Evolutionary conservation across 2,329 filamentous ascomycete genomes (phyloP).

Genomic region (Dissoconium aciculare): DNA sequence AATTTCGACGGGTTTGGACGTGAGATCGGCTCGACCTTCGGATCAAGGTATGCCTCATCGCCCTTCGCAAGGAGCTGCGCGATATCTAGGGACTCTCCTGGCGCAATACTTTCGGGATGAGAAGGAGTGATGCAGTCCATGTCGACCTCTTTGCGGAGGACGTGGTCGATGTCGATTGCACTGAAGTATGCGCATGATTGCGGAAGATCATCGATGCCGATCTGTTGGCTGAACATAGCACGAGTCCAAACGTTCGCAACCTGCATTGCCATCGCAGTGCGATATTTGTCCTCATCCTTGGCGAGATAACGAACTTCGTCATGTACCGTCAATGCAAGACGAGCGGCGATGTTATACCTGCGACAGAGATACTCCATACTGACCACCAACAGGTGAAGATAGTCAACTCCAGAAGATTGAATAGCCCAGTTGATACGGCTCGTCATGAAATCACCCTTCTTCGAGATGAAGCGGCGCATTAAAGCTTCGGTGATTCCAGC

Average conservation of each 20-base stretch:
- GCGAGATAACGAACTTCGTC: conserved; percentile 95
- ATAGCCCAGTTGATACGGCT: conserved; percentile 99
- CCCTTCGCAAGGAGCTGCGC: conserved; percentile 60
- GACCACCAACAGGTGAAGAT: conserved; percentile 83
- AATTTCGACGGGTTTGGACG: conserved; percentile 48
- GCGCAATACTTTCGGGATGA: conserved; percentile 60
- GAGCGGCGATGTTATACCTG: conserved; percentile 69
- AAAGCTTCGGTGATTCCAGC: conserved; percentile 93
- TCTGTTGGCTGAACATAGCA: conserved; percentile 93
- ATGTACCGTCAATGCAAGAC: conserved; percentile 85
- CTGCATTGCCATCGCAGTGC: conserved; percentile 81
- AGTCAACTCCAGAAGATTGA: conserved; percentile 92
- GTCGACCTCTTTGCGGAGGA: conserved; percentile 93
- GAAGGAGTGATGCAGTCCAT: conserved; percentile 94
- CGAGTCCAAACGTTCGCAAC: conserved; percentile 92
- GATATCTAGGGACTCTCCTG: conserved; percentile 81
- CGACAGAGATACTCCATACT: conserved; percentile 86
- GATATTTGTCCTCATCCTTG: conserved; percentile 70
- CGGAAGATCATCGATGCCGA: conserved; percentile 87
- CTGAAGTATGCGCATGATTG: conserved; percentile 93
- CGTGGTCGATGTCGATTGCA: conserved; percentile 85
- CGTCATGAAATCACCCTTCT: conserved; percentile 73
- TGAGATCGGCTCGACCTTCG: conserved; percentile 41
- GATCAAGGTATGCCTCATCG: conserved; percentile 51
- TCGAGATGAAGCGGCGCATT: conserved; percentile 73